phyloP scores from a whole-genome alignment of 768 basidiomycete species.

The Leccinellum albellum region DNA sequence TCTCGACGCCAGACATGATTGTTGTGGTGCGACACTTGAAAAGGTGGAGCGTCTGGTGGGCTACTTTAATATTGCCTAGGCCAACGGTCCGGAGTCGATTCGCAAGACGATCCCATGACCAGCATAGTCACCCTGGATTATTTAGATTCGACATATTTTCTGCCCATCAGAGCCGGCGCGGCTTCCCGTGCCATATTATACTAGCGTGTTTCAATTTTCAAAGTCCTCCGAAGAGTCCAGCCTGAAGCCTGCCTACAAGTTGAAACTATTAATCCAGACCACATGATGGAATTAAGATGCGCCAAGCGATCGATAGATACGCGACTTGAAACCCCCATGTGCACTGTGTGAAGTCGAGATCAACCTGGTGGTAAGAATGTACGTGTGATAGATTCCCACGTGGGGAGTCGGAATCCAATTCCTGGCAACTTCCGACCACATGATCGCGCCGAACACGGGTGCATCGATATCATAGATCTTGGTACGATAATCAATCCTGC shows the following conservation, averaged over 20 bases:
- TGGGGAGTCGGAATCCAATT: too few species aligned
- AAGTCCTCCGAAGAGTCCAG: neutral
- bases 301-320: neutral
- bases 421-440: too few species aligned
- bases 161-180: constrained; percentile 7
- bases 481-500: too few species aligned
- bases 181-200: constrained; percentile 6
- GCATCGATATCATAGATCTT: too few species aligned
- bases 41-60: neutral
- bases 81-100: constrained; percentile 11
- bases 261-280: neutral
- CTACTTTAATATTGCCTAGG: constrained; percentile 12
- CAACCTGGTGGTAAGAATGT: too few species aligned
- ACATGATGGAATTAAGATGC: neutral
- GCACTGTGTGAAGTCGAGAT: too few species aligned
- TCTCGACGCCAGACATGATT: constrained; percentile 58
- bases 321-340: neutral
- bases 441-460: too few species aligned
- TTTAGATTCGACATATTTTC: constrained; percentile 5
- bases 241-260: neutral
- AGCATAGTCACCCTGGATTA: neutral
- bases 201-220: too few species aligned
- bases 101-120: constrained; percentile 15
- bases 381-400: too few species aligned
- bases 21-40: neutral